Evolutionary conservation across 176 grass and related monocot species (phyloP), one percentile per base, ranked within the genome.

Genomic region (Oropetium thomaeum): DNA sequence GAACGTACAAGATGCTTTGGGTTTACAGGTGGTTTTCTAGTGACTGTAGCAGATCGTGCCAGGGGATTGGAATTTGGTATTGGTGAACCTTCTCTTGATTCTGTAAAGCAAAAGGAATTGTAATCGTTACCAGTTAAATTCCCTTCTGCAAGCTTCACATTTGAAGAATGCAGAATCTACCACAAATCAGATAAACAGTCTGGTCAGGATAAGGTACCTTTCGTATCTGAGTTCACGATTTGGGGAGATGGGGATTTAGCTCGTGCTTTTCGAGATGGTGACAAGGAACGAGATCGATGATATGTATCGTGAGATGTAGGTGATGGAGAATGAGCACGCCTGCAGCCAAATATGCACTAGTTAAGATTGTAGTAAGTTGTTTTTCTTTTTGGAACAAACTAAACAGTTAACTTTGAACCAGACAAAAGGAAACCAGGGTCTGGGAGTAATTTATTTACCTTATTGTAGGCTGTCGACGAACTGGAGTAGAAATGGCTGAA

Each of bases 31-130:
- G 83, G 84, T 82, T 82, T 93, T 79, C 79, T 85, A 81, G 86
- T 13, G 0, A 89, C 48, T 0, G 95, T 91, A 84, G 84, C 68
- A 51, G 95, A 84, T 58, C 86, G 83, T 71, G 81, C 85, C 31
- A 94, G 67, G 31, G 85, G 81, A 60, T 82, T 87, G 45, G 81
- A 87, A 79, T 57, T 87, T 74, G 86, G 86, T 81, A 89, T 78
- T 28, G 87, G 87, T 0, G 87, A 92, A 16, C 67, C 62, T 65
- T 79, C 71, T 81, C 92, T 90, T 57, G 79, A 90, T 83, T 92
- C 92, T 96, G 92, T 20, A 30, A 34, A 68, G 62, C 30, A 55
- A 72, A 85, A 52, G 69, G 52, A 16, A 80, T 30, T 19, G 67
- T 37, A 26, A 39, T 58, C 57, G 8, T 26, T 62, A 33, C 20